Evolutionary conservation across 2,329 filamentous ascomycete genomes (phyloP).

Genomic region (Apiospora kogelbergensis): DNA sequence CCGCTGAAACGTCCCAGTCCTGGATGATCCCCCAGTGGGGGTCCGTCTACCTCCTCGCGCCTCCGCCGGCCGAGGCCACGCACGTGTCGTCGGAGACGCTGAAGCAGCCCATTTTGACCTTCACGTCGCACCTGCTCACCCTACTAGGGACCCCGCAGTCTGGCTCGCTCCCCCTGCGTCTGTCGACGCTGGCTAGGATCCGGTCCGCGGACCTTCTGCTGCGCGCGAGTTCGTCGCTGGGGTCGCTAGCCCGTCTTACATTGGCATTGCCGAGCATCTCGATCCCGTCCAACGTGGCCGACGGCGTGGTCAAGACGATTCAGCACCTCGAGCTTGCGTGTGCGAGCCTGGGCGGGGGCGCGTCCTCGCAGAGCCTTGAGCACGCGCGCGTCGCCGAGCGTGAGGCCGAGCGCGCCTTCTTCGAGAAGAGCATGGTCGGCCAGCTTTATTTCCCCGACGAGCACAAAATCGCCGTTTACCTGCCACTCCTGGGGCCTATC

Average conservation of each 20-base stretch:
- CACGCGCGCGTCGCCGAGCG: conserved; percentile 83
- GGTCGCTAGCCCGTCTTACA: conserved; percentile 85
- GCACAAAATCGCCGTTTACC: conserved; percentile 94
- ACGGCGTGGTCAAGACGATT: conserved; percentile 80
- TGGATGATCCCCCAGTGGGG: conserved; percentile 99
- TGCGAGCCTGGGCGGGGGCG: conserved; percentile 59
- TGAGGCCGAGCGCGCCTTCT: conserved; percentile 91
- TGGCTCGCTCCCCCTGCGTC: conserved; percentile 79
- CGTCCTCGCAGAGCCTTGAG: conserved; percentile 58
- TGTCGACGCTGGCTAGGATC: conserved; percentile 83
- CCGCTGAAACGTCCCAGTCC: conserved; percentile 53
- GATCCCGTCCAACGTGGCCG: conserved; percentile 83
- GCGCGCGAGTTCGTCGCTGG: conserved; percentile 88
- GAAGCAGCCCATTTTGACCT: conserved; percentile 80
- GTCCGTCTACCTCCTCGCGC: conserved; percentile 60
- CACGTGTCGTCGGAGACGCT: conserved; percentile 66
- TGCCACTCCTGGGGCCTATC: conserved; percentile 86
- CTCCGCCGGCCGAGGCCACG: conserved; percentile 35
- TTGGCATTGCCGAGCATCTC: conserved; percentile 84
- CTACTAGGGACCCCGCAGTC: conserved; percentile 82
- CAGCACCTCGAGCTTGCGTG: conserved; percentile 77
- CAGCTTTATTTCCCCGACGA: conserved; percentile 99
- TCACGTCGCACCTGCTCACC: conserved; percentile 85
- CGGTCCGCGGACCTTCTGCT: conserved; percentile 82
- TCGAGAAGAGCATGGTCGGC: conserved; percentile 98